A percentile compares a stretch with the other conserved stretches of the same genome.
Evolutionary conservation across 148 eudicot genomes (phyloP).

Genomic region (Chenopodium album): DNA sequence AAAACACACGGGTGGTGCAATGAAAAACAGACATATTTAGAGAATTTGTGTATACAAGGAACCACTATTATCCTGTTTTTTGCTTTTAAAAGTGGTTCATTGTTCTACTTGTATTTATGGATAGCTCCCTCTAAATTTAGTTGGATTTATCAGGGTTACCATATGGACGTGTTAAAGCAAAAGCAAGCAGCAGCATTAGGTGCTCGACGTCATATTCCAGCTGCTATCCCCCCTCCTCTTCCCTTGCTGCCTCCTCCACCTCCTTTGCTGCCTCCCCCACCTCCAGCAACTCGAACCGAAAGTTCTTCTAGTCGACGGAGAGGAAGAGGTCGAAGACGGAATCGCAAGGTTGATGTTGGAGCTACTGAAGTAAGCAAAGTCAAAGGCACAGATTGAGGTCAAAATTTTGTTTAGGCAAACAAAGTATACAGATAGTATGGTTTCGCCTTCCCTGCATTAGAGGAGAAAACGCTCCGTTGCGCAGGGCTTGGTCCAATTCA

Average conservation of each 20-base stretch:
- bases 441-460: constrained; percentile 22
- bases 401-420: constrained; percentile 19
- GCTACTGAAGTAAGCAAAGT: constrained; percentile 24
- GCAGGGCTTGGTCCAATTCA: constrained; percentile 25
- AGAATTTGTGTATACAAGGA: no score
- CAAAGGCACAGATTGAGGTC: constrained; percentile 27
- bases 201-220: constrained; percentile 21
- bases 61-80: no score
- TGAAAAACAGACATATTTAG: no score
- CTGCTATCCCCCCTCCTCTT: constrained; percentile 28
- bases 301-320: constrained; percentile 40
- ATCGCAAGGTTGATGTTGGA: constrained; percentile 65
- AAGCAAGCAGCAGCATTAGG: constrained; percentile 52
- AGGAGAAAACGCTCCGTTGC: not conserved
- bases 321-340: constrained; percentile 62
- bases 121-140: not conserved
- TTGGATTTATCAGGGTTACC: constrained; percentile 64
- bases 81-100: no score
- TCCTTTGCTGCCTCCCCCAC: constrained; percentile 15
- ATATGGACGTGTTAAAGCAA: constrained; percentile 65
- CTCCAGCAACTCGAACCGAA: constrained; percentile 26
- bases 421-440: constrained; percentile 21
- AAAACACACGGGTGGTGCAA: not conserved
- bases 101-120: no score
- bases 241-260: constrained; percentile 21